phyloP scores from a whole-genome alignment of 1,284 basidiomycete genomes.

The Violaceomyces palustris region DNA sequence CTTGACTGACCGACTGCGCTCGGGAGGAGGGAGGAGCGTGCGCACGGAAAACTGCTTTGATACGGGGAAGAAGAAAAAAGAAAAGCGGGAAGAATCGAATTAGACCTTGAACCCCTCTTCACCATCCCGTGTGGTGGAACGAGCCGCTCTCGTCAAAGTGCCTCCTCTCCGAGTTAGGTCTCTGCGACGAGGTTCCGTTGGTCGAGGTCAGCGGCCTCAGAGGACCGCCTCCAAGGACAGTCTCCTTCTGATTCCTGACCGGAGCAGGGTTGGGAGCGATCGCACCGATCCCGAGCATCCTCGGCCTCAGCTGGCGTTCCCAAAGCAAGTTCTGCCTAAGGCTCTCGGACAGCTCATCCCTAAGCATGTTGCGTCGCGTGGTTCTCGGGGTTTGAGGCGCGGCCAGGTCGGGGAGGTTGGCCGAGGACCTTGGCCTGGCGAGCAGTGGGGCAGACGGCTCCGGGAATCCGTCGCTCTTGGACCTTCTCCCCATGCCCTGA shows the following conservation, averaged over 20 bases:
- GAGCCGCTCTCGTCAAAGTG: slow-evolving; percentile 39
- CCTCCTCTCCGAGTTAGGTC: slow-evolving; percentile 4
- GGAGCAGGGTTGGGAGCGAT: slow-evolving; percentile 4
- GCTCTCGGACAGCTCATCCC: slow-evolving; percentile 77
- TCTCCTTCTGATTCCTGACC: slow-evolving; percentile 8
- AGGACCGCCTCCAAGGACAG: slow-evolving; percentile 34
- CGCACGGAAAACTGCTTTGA: no score
- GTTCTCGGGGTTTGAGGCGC: slow-evolving; percentile 76
- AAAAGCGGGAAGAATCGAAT: no score
- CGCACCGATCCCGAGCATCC: slow-evolving; percentile 47
- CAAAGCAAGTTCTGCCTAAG: slow-evolving; percentile 75
- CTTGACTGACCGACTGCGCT: no score
- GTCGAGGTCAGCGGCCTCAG: slow-evolving; percentile 38
- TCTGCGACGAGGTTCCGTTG: slow-evolving; percentile 1
- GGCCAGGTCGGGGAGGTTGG: slow-evolving; percentile 49
- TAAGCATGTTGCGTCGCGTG: slow-evolving; percentile 74
- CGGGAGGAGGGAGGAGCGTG: no score
- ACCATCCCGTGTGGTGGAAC: slow-evolving; percentile 50
- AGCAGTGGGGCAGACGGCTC: slow-evolving; percentile 13
- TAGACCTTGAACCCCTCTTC: no score
- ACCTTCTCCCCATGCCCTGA: slow-evolving; percentile 20
- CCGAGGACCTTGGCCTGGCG: slow-evolving; percentile 18
- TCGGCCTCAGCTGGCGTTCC: slow-evolving; percentile 60
- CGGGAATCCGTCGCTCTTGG: slow-evolving; percentile 28
- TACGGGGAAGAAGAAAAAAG: no score